Evolutionary conservation across 768 basidiomycete species (phyloP).

Genomic region (Mycena latifolia): DNA sequence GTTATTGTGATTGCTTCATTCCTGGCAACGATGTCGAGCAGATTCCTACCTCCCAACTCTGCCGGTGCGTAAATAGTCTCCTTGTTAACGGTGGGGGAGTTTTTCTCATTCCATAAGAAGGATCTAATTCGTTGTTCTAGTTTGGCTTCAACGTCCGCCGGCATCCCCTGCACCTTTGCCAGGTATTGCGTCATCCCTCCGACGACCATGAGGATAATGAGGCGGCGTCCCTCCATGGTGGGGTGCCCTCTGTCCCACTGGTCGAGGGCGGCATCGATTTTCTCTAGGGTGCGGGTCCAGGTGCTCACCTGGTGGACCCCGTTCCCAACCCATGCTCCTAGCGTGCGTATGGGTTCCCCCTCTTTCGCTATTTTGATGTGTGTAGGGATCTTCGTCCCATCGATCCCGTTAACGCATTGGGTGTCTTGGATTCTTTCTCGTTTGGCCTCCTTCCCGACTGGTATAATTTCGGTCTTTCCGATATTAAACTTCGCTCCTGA

Average conservation of each 20-base stretch:
- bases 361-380: constrained; percentile 45
- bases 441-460: constrained; percentile 42
- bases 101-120: constrained; percentile 44
- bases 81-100: constrained; percentile 26
- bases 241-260: too few relatives aligned
- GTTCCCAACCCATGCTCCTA: constrained; percentile 51
- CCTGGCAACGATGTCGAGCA: constrained; percentile 11
- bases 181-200: too few relatives aligned
- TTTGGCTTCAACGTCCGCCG: constrained; percentile 31
- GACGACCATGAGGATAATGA: too few relatives aligned
- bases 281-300: constrained; percentile 45
- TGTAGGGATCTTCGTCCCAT: constrained; percentile 24
- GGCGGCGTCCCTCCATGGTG: too few relatives aligned
- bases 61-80: constrained; percentile 34
- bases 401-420: not conserved
- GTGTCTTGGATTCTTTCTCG: constrained; percentile 19
- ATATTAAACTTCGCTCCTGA: constrained; percentile 51
- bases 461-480: constrained; percentile 53
- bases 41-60: constrained; percentile 36
- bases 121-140: constrained; percentile 36
- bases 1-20: constrained; percentile 40
- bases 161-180: too few relatives aligned
- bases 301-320: constrained; percentile 30
- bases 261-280: constrained; percentile 31
- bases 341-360: constrained; percentile 40